Percentiles rank a stretch among this genome's conserved stretches.
Conservation (phyloP, 495 filamentous ascomycete genomes). For the Parachaetomium inaequale region DNA sequence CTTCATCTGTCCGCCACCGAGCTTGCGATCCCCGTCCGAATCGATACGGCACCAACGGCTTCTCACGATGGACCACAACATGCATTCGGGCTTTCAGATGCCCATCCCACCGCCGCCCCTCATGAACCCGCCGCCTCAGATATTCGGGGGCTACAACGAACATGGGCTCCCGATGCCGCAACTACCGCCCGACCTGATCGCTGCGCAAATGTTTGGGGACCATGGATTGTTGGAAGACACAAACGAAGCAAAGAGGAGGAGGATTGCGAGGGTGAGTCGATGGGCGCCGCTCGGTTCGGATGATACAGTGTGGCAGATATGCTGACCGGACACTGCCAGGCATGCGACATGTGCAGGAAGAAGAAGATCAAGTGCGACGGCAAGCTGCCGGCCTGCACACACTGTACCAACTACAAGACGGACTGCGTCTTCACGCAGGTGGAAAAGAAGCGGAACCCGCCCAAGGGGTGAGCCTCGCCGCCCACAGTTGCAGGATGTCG, state of each 20-base stretch:
- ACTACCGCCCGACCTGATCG: constrained; percentile 50
- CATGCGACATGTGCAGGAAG: constrained; percentile 98
- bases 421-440: constrained; percentile 97
- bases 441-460: constrained; percentile 97
- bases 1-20: not conserved
- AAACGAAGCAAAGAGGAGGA: constrained; percentile 82
- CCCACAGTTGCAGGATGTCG: not conserved
- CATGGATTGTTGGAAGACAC: constrained; percentile 59
- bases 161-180: constrained; percentile 55
- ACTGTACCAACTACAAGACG: constrained; percentile 97
- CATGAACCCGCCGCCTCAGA: constrained; percentile 64
- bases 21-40: not conserved
- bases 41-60: constrained; percentile 1
- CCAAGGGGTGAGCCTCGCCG: constrained; percentile 69
- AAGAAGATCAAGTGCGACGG: constrained; percentile 99
- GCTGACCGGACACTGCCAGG: constrained; percentile 49
- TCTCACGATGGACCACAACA: constrained; percentile 44
- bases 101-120: constrained; percentile 54
- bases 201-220: constrained; percentile 61
- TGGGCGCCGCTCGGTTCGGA: not conserved
- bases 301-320: not conserved
- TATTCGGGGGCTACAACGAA: constrained; percentile 61
- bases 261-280: constrained; percentile 79
- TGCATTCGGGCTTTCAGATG: constrained; percentile 47
- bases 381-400: constrained; percentile 89